phyloP scores from a whole-genome alignment of 192 early-diverging fungal genomes.

The Globomyces pollinis-pini region DNA sequence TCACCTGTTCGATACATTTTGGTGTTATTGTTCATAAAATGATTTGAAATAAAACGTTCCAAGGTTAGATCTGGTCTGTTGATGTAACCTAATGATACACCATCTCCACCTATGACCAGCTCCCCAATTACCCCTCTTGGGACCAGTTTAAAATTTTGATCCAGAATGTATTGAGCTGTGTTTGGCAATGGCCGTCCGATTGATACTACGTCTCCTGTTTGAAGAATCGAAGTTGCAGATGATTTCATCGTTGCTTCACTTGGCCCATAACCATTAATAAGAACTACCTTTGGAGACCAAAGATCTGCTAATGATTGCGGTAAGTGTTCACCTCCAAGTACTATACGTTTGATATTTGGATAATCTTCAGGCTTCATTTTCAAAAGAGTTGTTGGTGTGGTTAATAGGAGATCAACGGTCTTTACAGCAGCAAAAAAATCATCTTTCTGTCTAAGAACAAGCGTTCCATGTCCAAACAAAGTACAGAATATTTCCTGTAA shows the following conservation, averaged over 20 bases:
- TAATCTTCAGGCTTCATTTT: slow-evolving; percentile 17
- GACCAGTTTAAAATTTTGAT: slow-evolving; percentile 16
- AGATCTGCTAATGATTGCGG: slow-evolving; percentile 10
- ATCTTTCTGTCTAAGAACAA: slow-evolving; percentile 16
- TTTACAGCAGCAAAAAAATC: slow-evolving; percentile 8
- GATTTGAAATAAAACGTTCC: slow-evolving; percentile 22
- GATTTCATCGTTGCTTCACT: neutral
- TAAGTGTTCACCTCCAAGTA: slow-evolving; percentile 15
- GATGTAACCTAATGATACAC: slow-evolving; percentile 39
- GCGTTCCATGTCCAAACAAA: slow-evolving; percentile 8
- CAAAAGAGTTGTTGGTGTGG: slow-evolving; percentile 24
- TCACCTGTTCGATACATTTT: slow-evolving; percentile 22
- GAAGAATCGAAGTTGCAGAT: neutral
- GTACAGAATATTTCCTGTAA: slow-evolving; percentile 22
- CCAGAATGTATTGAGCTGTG: slow-evolving; percentile 21
- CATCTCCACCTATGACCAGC: slow-evolving; percentile 30
- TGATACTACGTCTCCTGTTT: neutral
- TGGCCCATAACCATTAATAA: slow-evolving; percentile 20
- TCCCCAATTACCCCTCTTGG: slow-evolving; percentile 35
- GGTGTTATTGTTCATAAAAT: slow-evolving; percentile 12
- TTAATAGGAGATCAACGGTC: slow-evolving; percentile 5
- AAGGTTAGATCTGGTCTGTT: slow-evolving; percentile 26
- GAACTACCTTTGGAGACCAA: slow-evolving; percentile 2
- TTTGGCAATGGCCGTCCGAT: slow-evolving; percentile 26
- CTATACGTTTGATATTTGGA: slow-evolving; percentile 22